Evolutionary conservation across 2,329 filamentous ascomycete genomes (phyloP).

Genomic region (Dendryphion nanum): DNA sequence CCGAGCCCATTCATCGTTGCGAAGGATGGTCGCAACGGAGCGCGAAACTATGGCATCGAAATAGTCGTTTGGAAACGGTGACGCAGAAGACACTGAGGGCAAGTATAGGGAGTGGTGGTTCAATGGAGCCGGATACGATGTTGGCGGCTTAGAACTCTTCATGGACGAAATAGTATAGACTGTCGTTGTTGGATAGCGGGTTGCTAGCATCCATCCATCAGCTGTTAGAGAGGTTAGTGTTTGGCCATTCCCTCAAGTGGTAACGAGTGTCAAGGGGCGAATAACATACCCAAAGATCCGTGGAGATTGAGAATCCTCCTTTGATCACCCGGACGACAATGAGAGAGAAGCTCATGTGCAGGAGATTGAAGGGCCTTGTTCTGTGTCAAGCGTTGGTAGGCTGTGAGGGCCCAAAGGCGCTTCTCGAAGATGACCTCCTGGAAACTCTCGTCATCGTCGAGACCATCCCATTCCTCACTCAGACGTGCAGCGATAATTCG

Average conservation of each 20-base stretch:
- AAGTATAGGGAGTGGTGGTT: constrained; percentile 31
- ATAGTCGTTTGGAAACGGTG: constrained; percentile 33
- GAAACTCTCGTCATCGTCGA: constrained; percentile 45
- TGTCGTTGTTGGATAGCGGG: too few relatives aligned
- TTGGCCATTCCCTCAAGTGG: constrained; percentile 45
- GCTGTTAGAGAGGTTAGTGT: too few relatives aligned
- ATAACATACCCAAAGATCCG: constrained; percentile 39
- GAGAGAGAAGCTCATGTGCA: too few relatives aligned
- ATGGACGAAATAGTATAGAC: constrained; percentile 48
- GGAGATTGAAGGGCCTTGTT: constrained; percentile 22
- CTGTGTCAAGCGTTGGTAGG: constrained; percentile 44
- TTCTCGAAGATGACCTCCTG: constrained; percentile 55
- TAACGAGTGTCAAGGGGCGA: constrained; percentile 22
- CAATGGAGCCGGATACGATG: constrained; percentile 37
- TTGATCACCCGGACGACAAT: too few relatives aligned
- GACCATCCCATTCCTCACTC: constrained; percentile 45
- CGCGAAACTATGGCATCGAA: constrained; percentile 55
- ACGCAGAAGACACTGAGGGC: constrained; percentile 25
- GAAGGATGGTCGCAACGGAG: constrained; percentile 28
- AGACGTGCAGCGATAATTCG: constrained; percentile 56
- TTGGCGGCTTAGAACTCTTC: constrained; percentile 38
- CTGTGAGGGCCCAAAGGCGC: constrained; percentile 62
- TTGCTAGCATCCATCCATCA: too few relatives aligned
- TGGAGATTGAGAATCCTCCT: constrained; percentile 39
- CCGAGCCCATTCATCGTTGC: constrained; percentile 48